Conservation (phyloP, 2,329 filamentous ascomycete genomes). For the Colletotrichum tropicale region DNA sequence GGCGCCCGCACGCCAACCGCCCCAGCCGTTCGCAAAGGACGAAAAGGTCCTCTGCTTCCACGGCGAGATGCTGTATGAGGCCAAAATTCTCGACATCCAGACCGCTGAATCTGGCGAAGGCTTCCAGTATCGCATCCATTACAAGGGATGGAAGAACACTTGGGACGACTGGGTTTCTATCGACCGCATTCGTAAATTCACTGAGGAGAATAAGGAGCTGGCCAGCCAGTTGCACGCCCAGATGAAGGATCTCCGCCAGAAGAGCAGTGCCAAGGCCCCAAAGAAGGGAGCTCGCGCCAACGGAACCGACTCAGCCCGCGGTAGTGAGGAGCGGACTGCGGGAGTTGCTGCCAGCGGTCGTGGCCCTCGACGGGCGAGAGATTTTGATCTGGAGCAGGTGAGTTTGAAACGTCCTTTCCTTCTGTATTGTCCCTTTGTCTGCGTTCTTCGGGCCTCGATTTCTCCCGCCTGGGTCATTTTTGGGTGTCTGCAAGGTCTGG, state of each 20-base stretch:
- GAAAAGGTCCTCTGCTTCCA: constrained; percentile 98
- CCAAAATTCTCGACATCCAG: constrained; percentile 86
- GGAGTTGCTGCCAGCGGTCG: constrained; percentile 63
- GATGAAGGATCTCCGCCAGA: constrained; percentile 63
- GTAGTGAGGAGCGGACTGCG: constrained; percentile 78
- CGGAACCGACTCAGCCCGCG: constrained; percentile 69
- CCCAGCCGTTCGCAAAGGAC: constrained; percentile 68
- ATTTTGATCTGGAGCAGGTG: constrained; percentile 84
- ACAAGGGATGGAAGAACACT: constrained; percentile 99
- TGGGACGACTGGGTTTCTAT: constrained; percentile 99
- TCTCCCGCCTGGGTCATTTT: neutral
- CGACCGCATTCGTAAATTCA: constrained; percentile 93
- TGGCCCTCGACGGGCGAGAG: constrained; percentile 75
- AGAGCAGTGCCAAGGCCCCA: constrained; percentile 53
- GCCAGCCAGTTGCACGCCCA: constrained; percentile 75
- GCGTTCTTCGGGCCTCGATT: neutral
- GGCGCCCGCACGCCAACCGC: constrained; percentile 43
- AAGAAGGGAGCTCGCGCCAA: constrained; percentile 52
- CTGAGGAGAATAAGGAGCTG: constrained; percentile 92
- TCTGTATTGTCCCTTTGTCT: constrained; percentile 20
- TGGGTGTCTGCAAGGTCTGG: neutral
- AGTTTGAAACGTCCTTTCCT: constrained; percentile 38
- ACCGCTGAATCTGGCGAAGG: constrained; percentile 70
- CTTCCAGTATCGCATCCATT: constrained; percentile 92
- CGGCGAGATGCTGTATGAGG: constrained; percentile 95